These are phyloP conservation scores for Aspergillus arachidicola DNA, from an alignment of 2,329 filamentous ascomycete genomes.

Conservation along the genomic window DNA sequence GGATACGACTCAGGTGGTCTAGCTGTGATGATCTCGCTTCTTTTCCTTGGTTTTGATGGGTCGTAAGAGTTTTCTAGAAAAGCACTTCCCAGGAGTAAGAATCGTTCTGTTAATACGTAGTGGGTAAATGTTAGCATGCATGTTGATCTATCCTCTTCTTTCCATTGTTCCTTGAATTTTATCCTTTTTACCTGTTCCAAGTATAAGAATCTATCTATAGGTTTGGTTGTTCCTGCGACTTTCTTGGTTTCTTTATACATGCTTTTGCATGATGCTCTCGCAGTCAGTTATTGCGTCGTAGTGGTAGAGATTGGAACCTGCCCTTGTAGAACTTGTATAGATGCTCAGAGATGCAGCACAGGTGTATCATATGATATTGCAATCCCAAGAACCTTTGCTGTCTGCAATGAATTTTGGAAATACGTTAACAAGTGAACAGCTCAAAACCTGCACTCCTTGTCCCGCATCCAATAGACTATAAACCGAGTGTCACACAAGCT, in stretches of 20 bases:
- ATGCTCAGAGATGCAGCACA: neutral
- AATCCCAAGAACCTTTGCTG: neutral
- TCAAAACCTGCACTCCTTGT: neutral
- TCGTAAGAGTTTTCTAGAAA: neutral
- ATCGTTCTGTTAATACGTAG: neutral
- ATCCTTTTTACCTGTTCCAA: neutral
- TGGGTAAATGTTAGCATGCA: neutral
- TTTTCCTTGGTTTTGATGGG: neutral
- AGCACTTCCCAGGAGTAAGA: neutral
- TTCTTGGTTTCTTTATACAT: neutral
- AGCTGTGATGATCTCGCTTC: neutral
- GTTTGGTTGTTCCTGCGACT: neutral
- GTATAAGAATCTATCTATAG: neutral
- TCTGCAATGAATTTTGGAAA: neutral
- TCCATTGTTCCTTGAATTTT: neutral
- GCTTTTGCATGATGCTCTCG: neutral
- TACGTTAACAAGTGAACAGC: neutral
- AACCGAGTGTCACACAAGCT: neutral
- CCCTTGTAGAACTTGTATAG: neutral
- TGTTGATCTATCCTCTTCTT: neutral
- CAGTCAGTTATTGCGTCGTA: neutral
- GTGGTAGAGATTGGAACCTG: neutral
- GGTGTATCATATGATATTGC: neutral
- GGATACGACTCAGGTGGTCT: neutral
- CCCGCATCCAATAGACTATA: neutral